Evolutionary conservation across 352 stramenopile species (phyloP).

Genomic region (Phytopythium helicoides): DNA sequence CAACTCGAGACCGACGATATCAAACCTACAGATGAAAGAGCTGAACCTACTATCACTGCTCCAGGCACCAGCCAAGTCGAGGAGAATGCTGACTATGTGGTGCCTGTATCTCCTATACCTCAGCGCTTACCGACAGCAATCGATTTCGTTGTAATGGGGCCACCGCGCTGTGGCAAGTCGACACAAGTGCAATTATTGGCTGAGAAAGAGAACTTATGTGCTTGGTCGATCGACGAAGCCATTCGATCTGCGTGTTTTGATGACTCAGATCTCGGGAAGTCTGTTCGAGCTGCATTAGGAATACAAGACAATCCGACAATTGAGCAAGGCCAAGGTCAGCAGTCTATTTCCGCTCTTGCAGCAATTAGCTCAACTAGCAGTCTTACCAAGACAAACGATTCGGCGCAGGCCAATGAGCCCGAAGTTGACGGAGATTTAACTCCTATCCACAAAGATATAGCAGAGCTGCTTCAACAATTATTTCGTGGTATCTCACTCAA

Average conservation of each 20-base stretch:
- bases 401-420: conserved; percentile 18
- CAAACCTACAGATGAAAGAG: neutral
- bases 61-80: neutral
- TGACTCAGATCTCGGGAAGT: conserved; percentile 35
- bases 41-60: neutral
- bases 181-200: conserved; percentile 75
- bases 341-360: neutral
- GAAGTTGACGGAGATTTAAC: neutral
- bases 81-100: neutral
- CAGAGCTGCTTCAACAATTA: conserved; percentile 51
- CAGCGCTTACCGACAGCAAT: conserved; percentile 15
- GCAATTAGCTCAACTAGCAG: neutral
- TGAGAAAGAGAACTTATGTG: conserved; percentile 60
- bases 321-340: neutral
- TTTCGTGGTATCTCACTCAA: conserved; percentile 60
- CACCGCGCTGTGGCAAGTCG: conserved; percentile 71
- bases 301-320: conserved; percentile 12
- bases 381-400: conserved; percentile 12
- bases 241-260: conserved; percentile 38
- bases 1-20: neutral
- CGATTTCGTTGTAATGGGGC: conserved; percentile 85
- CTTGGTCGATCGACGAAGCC: conserved; percentile 78
- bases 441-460: conserved; percentile 15
- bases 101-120: too few relatives aligned
- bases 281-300: conserved; percentile 30